Conservation (phyloP, 2,329 filamentous ascomycete genomes). For the Neofusicoccum umdonicola region DNA sequence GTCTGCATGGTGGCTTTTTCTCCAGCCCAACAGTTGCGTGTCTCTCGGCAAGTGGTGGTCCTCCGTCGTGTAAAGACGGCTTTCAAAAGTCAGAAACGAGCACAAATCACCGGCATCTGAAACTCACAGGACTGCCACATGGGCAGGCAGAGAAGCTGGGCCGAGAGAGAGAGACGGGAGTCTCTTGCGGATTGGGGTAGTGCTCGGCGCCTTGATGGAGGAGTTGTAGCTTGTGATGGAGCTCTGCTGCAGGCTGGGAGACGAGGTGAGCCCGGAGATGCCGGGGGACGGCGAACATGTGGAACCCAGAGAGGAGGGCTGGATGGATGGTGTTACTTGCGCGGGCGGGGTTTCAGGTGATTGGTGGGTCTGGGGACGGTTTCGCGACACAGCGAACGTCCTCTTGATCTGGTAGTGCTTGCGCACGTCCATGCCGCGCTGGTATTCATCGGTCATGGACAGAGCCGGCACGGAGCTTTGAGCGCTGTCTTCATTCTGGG, state of each 20-base stretch:
- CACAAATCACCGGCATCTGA: no score
- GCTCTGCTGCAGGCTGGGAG: slow-evolving; percentile 6
- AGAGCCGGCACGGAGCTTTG: neutral
- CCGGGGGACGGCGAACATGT: neutral
- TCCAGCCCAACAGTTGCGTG: neutral
- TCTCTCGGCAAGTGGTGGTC: neutral
- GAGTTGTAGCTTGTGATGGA: slow-evolving; percentile 3
- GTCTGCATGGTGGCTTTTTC: neutral
- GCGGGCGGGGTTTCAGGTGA: neutral
- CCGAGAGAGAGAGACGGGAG: neutral
- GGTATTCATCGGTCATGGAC: neutral
- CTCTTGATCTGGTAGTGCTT: neutral
- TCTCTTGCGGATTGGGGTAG: neutral
- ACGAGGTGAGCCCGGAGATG: neutral
- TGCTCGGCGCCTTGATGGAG: neutral
- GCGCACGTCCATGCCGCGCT: neutral
- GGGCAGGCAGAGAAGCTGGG: neutral
- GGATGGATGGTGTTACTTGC: neutral
- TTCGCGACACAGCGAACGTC: neutral
- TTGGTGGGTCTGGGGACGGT: neutral
- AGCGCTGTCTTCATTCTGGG: neutral
- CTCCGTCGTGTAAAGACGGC: neutral
- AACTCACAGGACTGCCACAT: slow-evolving; percentile 1
- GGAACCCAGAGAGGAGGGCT: slow-evolving; percentile 1
- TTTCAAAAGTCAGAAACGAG: neutral